These are phyloP conservation scores for Pyrenochaeta sp. DNA, from an alignment of 2,329 filamentous ascomycete species.

Conservation along the genomic window DNA sequence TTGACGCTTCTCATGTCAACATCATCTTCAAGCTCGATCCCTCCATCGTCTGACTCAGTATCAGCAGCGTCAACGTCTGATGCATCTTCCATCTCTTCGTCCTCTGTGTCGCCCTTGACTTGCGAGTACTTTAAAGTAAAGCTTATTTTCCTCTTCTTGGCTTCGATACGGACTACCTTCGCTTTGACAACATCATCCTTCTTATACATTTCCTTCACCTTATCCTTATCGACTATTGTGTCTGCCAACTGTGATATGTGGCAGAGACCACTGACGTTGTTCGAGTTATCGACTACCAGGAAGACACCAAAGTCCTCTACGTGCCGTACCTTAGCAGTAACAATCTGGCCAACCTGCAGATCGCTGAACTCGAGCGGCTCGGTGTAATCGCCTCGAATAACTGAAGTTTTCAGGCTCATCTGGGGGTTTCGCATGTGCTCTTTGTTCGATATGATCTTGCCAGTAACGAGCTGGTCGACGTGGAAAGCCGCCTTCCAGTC, in stretches of 20 bases:
- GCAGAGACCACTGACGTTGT: conserved; percentile 90
- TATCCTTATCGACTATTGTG: conserved; percentile 79
- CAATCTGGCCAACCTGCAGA: conserved; percentile 77
- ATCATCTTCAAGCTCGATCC: conserved; percentile 49
- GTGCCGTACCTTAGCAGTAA: conserved; percentile 91
- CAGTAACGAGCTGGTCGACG: conserved; percentile 88
- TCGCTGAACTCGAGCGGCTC: conserved; percentile 78
- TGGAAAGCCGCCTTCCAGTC: conserved; percentile 94
- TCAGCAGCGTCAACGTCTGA: conserved; percentile 30
- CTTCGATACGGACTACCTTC: conserved; percentile 80
- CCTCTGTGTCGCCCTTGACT: conserved; percentile 69
- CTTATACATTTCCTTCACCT: conserved; percentile 88
- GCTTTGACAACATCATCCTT: conserved; percentile 95
- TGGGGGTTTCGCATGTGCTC: conserved; percentile 74
- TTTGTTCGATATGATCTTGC: conserved; percentile 80
- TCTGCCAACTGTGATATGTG: conserved; percentile 94
- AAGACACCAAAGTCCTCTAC: conserved; percentile 97
- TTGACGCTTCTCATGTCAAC: conserved; percentile 57
- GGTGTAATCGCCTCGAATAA: conserved; percentile 80
- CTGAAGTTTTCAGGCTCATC: conserved; percentile 86
- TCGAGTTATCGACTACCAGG: conserved; percentile 85
- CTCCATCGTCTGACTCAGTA: conserved; percentile 51
- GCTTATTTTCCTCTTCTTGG: conserved; percentile 78
- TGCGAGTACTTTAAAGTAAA: conserved; percentile 94
- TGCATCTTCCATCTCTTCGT: conserved; percentile 51